Conservation (phyloP, 768 basidiomycete genomes). For the Boletus sp. region DNA sequence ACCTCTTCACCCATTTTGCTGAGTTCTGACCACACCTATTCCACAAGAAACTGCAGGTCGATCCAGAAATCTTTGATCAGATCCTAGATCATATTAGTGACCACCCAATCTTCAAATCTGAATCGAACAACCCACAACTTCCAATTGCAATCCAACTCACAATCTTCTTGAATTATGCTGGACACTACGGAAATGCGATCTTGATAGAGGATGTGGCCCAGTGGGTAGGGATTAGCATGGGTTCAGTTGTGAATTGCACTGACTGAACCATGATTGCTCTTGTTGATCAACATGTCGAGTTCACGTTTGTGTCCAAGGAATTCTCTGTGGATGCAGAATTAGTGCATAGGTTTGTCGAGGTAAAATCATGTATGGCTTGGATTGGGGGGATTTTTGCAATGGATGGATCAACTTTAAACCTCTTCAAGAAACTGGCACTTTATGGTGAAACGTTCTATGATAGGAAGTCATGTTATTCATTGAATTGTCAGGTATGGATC, state of each 20-base stretch:
- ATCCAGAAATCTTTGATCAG: slow-evolving; percentile 26
- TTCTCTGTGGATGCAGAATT: no score
- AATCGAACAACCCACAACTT: no score
- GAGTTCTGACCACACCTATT: slow-evolving; percentile 23
- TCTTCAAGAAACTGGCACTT: not conserved
- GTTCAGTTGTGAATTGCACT: no score
- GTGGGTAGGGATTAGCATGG: no score
- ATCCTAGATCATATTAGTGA: slow-evolving; percentile 21
- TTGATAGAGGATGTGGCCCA: no score
- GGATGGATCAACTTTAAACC: not conserved
- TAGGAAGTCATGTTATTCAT: not conserved
- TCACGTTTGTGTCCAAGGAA: no score
- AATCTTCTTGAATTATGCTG: no score
- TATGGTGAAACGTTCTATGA: not conserved
- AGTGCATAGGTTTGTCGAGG: no score
- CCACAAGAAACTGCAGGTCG: slow-evolving; percentile 24
- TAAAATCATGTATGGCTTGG: not conserved
- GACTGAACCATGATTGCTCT: no score
- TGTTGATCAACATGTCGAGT: no score
- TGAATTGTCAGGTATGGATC: not conserved
- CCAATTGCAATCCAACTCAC: no score
- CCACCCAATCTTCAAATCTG: slow-evolving; percentile 1
- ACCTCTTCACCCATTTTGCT: slow-evolving; percentile 1
- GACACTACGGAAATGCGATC: no score
- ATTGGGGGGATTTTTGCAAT: not conserved